Percentiles rank a stretch among this genome's conserved stretches.
Conservation (phyloP, 139 green algal species). For the Deuterostichococcus epilithicus region DNA sequence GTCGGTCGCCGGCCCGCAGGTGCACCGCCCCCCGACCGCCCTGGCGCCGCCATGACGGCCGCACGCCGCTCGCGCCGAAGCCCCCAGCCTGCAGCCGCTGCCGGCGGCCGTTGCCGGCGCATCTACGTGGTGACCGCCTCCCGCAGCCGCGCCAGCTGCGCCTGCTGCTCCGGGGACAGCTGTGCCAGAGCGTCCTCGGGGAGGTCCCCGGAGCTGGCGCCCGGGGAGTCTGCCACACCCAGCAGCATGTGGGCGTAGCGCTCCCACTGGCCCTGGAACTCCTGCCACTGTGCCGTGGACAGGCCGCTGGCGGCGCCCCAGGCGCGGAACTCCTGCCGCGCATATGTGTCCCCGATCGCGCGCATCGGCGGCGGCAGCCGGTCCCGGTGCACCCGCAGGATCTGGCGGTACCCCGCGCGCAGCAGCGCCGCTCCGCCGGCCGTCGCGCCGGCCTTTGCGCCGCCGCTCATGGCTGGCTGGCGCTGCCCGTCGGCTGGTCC, state of each 20-base stretch:
- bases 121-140: slow-evolving; percentile 16
- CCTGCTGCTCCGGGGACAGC: slow-evolving; percentile 48
- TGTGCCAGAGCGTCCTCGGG: slow-evolving; percentile 21
- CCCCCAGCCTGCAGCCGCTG: too few species aligned
- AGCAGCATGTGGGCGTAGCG: slow-evolving; percentile 54
- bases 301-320: slow-evolving; percentile 28
- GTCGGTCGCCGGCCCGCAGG: too few species aligned
- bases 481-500: too few species aligned
- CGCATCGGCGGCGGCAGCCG: slow-evolving; percentile 64
- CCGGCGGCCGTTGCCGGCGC: too few species aligned
- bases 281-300: slow-evolving; percentile 55
- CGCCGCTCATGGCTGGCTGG: too few species aligned
- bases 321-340: slow-evolving; percentile 60
- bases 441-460: slow-evolving; percentile 1
- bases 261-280: slow-evolving; percentile 66
- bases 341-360: slow-evolving; percentile 63
- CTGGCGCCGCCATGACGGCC: too few species aligned
- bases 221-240: slow-evolving; percentile 25
- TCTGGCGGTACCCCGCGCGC: slow-evolving; percentile 46
- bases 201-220: slow-evolving; percentile 25
- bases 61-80: too few species aligned
- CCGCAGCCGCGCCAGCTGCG: slow-evolving; percentile 45
- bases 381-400: slow-evolving; percentile 61
- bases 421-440: slow-evolving; percentile 7
- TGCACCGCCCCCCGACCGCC: too few species aligned